Conservation (phyloP, 306 rosid species). For the Luffa acutangula region DNA sequence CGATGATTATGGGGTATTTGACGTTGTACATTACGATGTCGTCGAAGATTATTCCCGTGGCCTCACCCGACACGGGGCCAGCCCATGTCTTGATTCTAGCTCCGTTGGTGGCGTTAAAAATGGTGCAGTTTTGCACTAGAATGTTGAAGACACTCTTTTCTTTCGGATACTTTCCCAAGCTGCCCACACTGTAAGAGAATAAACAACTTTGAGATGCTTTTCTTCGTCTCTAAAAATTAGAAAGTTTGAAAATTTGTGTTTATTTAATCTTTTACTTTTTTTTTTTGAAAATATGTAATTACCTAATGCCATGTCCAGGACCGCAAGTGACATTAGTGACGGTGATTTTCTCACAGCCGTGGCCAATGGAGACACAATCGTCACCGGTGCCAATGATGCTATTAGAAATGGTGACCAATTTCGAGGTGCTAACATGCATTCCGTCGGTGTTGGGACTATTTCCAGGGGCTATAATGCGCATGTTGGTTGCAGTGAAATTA, state of each 20-base stretch:
- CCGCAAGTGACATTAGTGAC: slow-evolving; percentile 42
- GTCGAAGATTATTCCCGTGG: slow-evolving; percentile 30
- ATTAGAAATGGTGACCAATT: slow-evolving; percentile 13
- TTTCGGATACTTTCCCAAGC: slow-evolving; percentile 47
- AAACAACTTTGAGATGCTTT: not conserved
- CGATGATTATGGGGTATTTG: slow-evolving; percentile 43
- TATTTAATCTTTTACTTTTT: not conserved
- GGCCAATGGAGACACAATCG: slow-evolving; percentile 62
- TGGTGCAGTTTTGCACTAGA: slow-evolving; percentile 37
- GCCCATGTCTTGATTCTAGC: slow-evolving; percentile 65
- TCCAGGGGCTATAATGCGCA: slow-evolving; percentile 35
- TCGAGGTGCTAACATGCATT: slow-evolving; percentile 34
- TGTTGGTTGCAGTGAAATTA: slow-evolving; percentile 19
- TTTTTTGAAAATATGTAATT: not conserved
- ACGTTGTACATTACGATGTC: slow-evolving; percentile 34
- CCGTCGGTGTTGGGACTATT: slow-evolving; percentile 81
- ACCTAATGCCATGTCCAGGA: slow-evolving; percentile 72
- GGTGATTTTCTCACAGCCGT: slow-evolving; percentile 13
- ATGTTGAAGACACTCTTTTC: slow-evolving; percentile 31
- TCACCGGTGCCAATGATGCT: slow-evolving; percentile 55
- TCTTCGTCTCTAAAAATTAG: no score
- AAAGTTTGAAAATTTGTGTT: not conserved
- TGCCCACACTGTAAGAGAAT: slow-evolving; percentile 28
- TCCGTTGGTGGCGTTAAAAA: slow-evolving; percentile 46
- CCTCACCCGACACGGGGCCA: slow-evolving; percentile 18